phyloP scores from a whole-genome alignment of 495 filamentous ascomycete genomes.

The Hyaloscypha bicolor region DNA sequence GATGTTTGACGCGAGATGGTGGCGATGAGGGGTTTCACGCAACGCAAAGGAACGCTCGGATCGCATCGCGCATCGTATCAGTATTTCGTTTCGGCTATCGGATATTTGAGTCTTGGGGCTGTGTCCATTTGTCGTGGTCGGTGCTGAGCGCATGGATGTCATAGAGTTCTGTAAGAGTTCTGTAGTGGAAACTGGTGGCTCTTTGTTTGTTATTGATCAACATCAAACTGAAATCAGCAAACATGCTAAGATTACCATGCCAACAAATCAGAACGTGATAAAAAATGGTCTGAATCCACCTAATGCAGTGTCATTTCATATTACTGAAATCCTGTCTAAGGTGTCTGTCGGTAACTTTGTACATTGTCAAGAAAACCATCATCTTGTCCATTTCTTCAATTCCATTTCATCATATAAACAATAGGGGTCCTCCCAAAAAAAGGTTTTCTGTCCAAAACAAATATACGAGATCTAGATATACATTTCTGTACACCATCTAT shows the following conservation, averaged over 20 bases:
- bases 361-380: slow-evolving; percentile 4
- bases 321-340: not conserved
- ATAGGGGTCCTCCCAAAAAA: not conserved
- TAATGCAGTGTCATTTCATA: not conserved
- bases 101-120: not conserved
- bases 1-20: not conserved
- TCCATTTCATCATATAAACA: slow-evolving; percentile 6
- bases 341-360: not conserved
- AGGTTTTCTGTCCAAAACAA: too few relatives aligned
- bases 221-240: too few relatives aligned
- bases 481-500: slow-evolving; percentile 13
- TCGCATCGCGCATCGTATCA: not conserved
- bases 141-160: not conserved
- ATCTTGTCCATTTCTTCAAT: not conserved
- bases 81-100: not conserved
- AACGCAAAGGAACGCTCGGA: not conserved
- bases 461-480: not conserved
- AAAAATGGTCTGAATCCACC: too few relatives aligned
- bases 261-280: too few relatives aligned
- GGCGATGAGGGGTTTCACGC: not conserved
- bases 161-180: not conserved
- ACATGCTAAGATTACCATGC: too few relatives aligned
- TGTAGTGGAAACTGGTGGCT: too few relatives aligned
- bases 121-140: not conserved
- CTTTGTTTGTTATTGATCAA: too few relatives aligned